Conservation (phyloP, 805 yeast genomes). For the Candida suzukii region DNA sequence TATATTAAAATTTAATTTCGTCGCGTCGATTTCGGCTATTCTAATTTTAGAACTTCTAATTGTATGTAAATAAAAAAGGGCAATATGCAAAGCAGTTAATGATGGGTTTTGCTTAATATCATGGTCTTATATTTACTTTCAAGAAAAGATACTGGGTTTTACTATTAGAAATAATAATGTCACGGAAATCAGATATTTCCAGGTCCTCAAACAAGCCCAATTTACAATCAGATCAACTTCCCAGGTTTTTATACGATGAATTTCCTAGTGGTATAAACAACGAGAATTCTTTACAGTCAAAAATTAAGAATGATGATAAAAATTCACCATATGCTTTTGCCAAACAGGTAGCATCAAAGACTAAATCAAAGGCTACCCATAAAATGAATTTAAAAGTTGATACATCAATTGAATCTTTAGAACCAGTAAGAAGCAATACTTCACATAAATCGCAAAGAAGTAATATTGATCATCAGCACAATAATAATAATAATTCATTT, state of each 20-base stretch:
- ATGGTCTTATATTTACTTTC: no score
- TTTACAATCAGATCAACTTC: conserved; percentile 7
- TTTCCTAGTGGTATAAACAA: conserved; percentile 21
- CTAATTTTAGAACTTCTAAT: no score
- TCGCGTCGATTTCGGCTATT: no score
- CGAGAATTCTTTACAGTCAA: conserved; percentile 16
- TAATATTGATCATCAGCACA: background rate
- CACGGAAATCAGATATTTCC: background rate
- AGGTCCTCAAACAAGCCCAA: background rate
- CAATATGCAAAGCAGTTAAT: no score
- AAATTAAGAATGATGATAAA: conserved; percentile 8
- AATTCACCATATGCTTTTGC: conserved; percentile 20
- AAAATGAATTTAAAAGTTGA: conserved; percentile 10
- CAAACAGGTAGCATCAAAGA: background rate
- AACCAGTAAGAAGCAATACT: background rate
- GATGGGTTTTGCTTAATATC: no score
- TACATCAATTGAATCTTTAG: conserved; percentile 9
- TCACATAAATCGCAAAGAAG: background rate
- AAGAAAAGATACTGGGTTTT: no score
- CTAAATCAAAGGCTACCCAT: background rate
- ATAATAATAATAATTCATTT: background rate
- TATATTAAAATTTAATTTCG: no score
- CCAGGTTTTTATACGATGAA: conserved; percentile 22
- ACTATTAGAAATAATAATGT: background rate
- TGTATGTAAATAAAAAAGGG: no score